A percentile compares a stretch with the other conserved stretches of the same genome.
Evolutionary conservation across 2,329 filamentous ascomycete genomes (phyloP).

Genomic region (Scedosporium boydii): DNA sequence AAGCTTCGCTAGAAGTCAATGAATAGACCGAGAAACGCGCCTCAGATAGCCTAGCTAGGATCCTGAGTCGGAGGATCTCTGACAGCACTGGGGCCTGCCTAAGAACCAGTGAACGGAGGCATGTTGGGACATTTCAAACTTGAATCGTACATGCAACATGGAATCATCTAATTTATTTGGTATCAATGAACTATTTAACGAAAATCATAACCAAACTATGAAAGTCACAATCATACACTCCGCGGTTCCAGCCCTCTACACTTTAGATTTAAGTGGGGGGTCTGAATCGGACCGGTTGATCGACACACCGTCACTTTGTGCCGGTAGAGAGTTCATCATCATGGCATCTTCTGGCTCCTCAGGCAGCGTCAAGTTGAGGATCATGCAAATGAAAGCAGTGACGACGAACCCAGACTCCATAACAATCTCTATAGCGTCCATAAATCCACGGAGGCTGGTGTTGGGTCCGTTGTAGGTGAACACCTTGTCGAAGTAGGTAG

Average conservation of each 20-base stretch:
- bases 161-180: no score
- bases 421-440: slow-evolving; percentile 62
- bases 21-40: not conserved
- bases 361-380: slow-evolving; percentile 63
- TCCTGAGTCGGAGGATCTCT: not conserved
- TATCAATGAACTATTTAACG: no score
- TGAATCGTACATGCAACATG: no score
- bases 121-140: not conserved
- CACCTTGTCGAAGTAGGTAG: slow-evolving; percentile 58
- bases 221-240: no score
- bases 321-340: not conserved
- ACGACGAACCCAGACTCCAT: slow-evolving; percentile 70
- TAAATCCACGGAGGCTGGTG: slow-evolving; percentile 59
- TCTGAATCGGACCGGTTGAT: not conserved
- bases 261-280: no score
- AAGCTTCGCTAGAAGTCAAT: not conserved
- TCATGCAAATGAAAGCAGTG: slow-evolving; percentile 61
- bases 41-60: not conserved
- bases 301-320: not conserved
- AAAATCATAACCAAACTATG: no score
- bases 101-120: not conserved
- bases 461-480: slow-evolving; percentile 66
- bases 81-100: not conserved
- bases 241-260: no score
- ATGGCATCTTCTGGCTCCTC: slow-evolving; percentile 61